Evolutionary conservation across 306 rosid genomes (phyloP), one percentile per base, ranked within the genome.

Genomic region (peach (Prunus persica)): DNA sequence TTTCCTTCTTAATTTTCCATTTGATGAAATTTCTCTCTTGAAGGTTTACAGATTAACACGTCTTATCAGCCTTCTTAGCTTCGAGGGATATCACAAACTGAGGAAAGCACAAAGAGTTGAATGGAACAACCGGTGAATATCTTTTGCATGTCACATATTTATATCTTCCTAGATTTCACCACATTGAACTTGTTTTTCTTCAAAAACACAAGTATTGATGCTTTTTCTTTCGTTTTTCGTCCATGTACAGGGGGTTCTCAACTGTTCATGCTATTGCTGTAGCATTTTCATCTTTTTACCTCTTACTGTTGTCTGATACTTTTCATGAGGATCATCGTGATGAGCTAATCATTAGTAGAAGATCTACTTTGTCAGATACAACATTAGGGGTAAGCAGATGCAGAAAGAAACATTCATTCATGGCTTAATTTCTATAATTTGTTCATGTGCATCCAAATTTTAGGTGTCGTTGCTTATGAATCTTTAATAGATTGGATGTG

Each of bases 91-190:
- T 82, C 71, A 80, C 62, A 87, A 85, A 76, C 78, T 91, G 80
- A 87, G 76, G 76, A 63, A 46, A 61, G 82, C 86, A 58, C 73
- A 82, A 70, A 90, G 86, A 84, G 87, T 84, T 76, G 98, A 93
- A 84, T 93, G 98, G 98, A 93, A 91, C 62, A 88, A 91, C 82
- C 78, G 98, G 98, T 93, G 80, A 84, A 82, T 72, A 80, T 81
- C 81, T 82, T 79, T 38, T 28, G 58, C 64, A 25, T 62, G n/a
- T 69, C 69, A 8, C n/a, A 52, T 67, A 76, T 82, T 22, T 46
- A 54, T 67, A 50, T 62, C 6, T 57, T 34, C 71, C 10, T 80
- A 66, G 56, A 16, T 64, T 82, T 79, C 12, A 80, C 45, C 50
- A 67, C 22, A 74, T 73, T 77, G 66, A 8, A 46, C 20, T 65